Conservation (phyloP, 2,329 filamentous ascomycete genomes). For the Tolypocladium album region DNA sequence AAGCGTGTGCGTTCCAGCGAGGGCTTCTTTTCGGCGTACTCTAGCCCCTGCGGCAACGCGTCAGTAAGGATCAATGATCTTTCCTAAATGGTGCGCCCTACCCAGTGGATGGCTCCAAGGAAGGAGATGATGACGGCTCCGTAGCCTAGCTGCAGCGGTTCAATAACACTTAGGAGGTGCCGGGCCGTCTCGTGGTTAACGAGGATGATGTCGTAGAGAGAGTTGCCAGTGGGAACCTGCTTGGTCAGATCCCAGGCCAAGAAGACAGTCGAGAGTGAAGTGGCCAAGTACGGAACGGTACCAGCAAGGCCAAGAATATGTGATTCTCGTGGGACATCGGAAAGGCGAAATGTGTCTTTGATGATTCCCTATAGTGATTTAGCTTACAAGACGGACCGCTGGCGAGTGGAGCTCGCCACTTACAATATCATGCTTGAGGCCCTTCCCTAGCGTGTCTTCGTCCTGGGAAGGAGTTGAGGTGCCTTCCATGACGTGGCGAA, state of each 20-base stretch:
- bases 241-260: constrained; percentile 77
- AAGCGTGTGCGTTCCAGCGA: constrained; percentile 54
- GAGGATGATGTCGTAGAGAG: constrained; percentile 40
- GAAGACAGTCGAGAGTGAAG: constrained; percentile 71
- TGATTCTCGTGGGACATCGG: constrained; percentile 55
- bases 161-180: constrained; percentile 60
- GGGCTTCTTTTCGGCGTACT: constrained; percentile 63
- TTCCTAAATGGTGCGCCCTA: constrained; percentile 9
- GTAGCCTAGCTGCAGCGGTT: constrained; percentile 84
- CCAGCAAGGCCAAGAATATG: constrained; percentile 63
- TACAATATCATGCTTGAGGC: constrained; percentile 45
- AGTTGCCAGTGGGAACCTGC: constrained; percentile 46
- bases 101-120: constrained; percentile 87
- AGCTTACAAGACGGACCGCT: neutral
- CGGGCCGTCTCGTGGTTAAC: constrained; percentile 62
- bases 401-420: constrained; percentile 12
- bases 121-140: constrained; percentile 91
- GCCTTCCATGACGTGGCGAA: constrained; percentile 37
- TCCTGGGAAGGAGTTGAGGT: constrained; percentile 10
- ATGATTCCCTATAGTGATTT: constrained; percentile 42
- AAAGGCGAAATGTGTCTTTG: constrained; percentile 58
- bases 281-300: constrained; percentile 75
- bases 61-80: neutral
- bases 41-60: constrained; percentile 47
- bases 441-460: constrained; percentile 18